Evolutionary conservation across 148 eudicot genomes (phyloP).

Genomic region (Rhododendron williamsianum): DNA sequence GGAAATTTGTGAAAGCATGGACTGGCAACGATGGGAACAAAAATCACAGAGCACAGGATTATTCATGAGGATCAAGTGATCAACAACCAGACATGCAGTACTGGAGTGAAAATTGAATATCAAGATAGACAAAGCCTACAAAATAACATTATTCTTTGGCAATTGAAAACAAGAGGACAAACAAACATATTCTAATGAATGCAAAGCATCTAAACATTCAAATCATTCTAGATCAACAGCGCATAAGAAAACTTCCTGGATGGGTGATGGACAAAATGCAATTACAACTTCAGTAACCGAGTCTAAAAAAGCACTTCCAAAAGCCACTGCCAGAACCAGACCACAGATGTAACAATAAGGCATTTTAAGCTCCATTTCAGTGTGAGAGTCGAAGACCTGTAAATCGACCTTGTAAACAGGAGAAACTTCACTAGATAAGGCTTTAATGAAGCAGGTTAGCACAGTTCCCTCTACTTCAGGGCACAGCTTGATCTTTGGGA

Average conservation of each 20-base stretch:
- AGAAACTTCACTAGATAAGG: not conserved
- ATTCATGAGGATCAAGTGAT: not conserved
- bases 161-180: not conserved
- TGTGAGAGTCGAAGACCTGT: not conserved
- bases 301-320: not conserved
- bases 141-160: not conserved
- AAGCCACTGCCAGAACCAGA: not conserved
- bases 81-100: not conserved
- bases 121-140: not conserved
- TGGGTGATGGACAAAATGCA: not conserved
- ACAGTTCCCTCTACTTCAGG: not conserved
- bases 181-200: not conserved
- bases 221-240: not conserved
- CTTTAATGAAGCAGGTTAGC: not conserved
- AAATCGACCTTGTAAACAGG: not conserved
- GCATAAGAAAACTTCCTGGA: not conserved
- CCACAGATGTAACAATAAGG: not conserved
- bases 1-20: slow-evolving; percentile 1
- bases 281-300: not conserved
- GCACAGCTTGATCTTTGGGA: not conserved
- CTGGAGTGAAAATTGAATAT: not conserved
- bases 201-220: not conserved
- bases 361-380: not conserved
- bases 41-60: not conserved
- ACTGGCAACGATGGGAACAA: not conserved